Conservation (phyloP, 768 basidiomycete genomes). For the Epithele typhae region DNA sequence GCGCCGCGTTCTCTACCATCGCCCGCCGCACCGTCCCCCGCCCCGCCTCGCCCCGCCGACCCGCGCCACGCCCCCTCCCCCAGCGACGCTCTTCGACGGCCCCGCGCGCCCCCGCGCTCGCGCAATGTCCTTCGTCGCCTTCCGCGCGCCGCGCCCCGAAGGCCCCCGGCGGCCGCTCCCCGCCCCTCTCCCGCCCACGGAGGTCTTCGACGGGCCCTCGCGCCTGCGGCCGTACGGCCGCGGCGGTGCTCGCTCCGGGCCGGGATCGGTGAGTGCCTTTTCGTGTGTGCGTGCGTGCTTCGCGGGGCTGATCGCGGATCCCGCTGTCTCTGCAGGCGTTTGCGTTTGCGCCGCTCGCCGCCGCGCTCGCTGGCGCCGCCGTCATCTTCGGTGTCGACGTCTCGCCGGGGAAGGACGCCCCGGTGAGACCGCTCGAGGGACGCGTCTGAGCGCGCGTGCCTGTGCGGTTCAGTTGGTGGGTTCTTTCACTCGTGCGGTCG, state of each 20-base stretch:
- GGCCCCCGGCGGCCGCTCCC: conserved; percentile 1
- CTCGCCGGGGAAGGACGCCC: no score
- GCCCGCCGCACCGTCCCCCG: conserved; percentile 9
- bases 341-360: background rate
- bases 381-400: conserved; percentile 5
- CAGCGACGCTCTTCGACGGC: conserved; percentile 45
- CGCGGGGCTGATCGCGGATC: background rate
- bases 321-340: background rate
- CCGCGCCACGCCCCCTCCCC: conserved; percentile 29
- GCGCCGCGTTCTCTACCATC: background rate
- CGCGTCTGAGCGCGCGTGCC: no score
- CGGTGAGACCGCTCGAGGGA: no score
- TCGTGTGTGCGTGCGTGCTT: background rate
- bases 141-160: background rate
- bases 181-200: conserved; percentile 29
- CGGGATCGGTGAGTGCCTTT: background rate
- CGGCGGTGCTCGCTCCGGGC: background rate
- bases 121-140: conserved; percentile 12
- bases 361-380: background rate
- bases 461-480: no score
- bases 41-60: background rate
- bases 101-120: conserved; percentile 37
- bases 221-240: conserved; percentile 22
- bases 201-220: conserved; percentile 47
- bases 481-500: no score